Percentiles rank a stretch among this genome's conserved stretches.
These are phyloP conservation scores for Tolypocladium tundrense DNA, from an alignment of 2,329 filamentous ascomycete species.

Conservation along the genomic window DNA sequence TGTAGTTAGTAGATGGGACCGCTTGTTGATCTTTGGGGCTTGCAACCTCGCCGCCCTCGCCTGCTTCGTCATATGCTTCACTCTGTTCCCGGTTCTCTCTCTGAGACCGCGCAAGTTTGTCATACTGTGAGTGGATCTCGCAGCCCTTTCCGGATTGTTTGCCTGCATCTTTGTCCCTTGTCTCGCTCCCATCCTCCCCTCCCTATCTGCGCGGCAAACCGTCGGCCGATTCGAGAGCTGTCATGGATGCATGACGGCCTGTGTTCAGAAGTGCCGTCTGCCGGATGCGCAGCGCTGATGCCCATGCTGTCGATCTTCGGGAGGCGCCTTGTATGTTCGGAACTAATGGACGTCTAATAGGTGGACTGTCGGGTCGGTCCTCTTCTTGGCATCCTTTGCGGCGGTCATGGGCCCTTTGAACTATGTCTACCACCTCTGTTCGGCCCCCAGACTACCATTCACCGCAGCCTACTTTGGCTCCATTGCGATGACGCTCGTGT, in stretches of 20 bases:
- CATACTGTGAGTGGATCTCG: conserved; percentile 66
- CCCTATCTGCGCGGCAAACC: conserved; percentile 1
- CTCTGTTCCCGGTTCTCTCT: conserved; percentile 74
- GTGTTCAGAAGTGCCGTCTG: neutral
- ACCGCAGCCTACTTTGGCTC: conserved; percentile 92
- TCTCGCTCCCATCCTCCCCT: conserved; percentile 2
- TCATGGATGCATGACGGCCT: neutral
- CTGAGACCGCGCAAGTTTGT: conserved; percentile 87
- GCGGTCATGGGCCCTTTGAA: conserved; percentile 84
- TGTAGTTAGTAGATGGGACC: conserved; percentile 94
- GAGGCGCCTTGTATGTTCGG: neutral
- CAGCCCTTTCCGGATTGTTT: conserved; percentile 5
- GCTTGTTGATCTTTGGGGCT: conserved; percentile 80
- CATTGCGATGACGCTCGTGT: conserved; percentile 82
- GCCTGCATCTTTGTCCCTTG: conserved; percentile 3
- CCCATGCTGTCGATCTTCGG: conserved; percentile 2
- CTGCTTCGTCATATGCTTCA: conserved; percentile 90
- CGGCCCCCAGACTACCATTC: conserved; percentile 77
- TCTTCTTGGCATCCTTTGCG: conserved; percentile 89
- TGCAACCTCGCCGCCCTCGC: conserved; percentile 83
- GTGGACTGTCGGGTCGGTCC: conserved; percentile 85
- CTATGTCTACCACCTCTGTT: conserved; percentile 77
- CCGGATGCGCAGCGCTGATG: neutral
- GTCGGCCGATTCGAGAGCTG: neutral
- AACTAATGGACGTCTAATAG: conserved; percentile 37